Base-by-base conservation (phyloP, 108 stramenopile species). In the Skeletonema tropicum region DNA sequence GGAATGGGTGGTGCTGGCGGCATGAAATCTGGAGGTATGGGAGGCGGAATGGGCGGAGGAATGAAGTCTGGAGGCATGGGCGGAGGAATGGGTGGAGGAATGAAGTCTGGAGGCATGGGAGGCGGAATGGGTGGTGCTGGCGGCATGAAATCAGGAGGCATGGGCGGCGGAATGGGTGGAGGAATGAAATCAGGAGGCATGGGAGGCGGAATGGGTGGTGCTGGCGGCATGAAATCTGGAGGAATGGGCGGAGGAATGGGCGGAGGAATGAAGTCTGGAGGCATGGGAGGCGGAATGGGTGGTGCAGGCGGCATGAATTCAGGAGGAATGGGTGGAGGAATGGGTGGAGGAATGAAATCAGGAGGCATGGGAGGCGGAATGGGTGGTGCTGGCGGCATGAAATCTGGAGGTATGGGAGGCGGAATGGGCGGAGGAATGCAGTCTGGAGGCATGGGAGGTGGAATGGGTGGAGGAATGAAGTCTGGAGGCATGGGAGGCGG, bases 161-260 rank as follows among this genome's bases (percentile, higher is more conserved):
- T n/a, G n/a, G n/a, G n/a, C n/a, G n/a, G n/a, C 3, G n/a, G 45
- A n/a, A 46, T 46, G 52, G 23, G 49, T 6, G 49, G 52, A 55
- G 52, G 6, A 10, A 23, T n/a, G n/a, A n/a, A n/a, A n/a, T n/a
- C 21, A 25, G 52, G 21, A 0, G 52, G 52, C 0, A 55, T 55
- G 52, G 25, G 25, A 25, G 19, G 52, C 4, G 52, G 19, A 0
- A 49, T 19, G 48, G 19, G 19, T 3, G 33, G 33, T 35, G 33
- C 45, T 46, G 45, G 45, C 45, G 45, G 45, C 17, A 48, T 48
- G 48, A 48, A 48, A 48, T n/a, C n/a, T n/a, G 48, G 48, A 11
- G 48, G 48, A 19, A 19, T 19, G 17, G 48, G 48, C 3, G 15
- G 48, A 48, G 48, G n/a, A 49, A 12, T n/a, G n/a, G n/a, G n/a